Conservation (phyloP, 169 alveolate species). For the Babesia ovis region DNA sequence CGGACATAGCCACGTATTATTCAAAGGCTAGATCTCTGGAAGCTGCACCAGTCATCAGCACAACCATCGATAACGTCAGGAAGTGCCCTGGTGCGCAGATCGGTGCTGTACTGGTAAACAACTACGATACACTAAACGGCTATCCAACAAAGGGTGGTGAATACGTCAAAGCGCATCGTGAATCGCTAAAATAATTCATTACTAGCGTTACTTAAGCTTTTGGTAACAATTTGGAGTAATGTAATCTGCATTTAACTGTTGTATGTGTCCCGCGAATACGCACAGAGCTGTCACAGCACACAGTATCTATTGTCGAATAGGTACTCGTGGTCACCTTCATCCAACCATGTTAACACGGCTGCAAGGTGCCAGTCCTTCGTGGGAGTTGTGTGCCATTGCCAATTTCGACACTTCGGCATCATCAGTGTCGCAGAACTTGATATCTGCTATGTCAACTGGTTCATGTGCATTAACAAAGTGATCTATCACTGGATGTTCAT, state of each 20-base stretch:
- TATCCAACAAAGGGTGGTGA: conserved; percentile 53
- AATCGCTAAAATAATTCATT: conserved; percentile 2
- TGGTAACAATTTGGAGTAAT: not conserved
- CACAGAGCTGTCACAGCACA: too few species aligned
- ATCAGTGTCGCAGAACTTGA: conserved; percentile 14
- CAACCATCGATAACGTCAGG: conserved; percentile 68
- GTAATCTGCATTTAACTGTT: not conserved
- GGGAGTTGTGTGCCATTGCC: not conserved
- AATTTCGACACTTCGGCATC: conserved; percentile 7
- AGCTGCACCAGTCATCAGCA: conserved; percentile 61
- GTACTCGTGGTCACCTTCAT: too few species aligned
- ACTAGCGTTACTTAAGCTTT: not conserved
- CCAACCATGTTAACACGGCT: too few species aligned
- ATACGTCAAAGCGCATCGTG: conserved; percentile 38
- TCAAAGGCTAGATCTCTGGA: conserved; percentile 66
- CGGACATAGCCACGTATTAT: conserved; percentile 75
- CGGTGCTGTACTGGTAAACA: conserved; percentile 73
- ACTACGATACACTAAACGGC: conserved; percentile 65
- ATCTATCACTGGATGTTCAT: not conserved
- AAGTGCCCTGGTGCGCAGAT: conserved; percentile 62
- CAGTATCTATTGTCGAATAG: too few species aligned
- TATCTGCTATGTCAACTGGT: not conserved
- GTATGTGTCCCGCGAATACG: too few species aligned
- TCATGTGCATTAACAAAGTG: not conserved
- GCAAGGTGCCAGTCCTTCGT: not conserved